Evolutionary conservation across 495 filamentous ascomycete species (phyloP), one percentile per base, ranked within the genome.

Genomic region (Penicillium longicatenatum): DNA sequence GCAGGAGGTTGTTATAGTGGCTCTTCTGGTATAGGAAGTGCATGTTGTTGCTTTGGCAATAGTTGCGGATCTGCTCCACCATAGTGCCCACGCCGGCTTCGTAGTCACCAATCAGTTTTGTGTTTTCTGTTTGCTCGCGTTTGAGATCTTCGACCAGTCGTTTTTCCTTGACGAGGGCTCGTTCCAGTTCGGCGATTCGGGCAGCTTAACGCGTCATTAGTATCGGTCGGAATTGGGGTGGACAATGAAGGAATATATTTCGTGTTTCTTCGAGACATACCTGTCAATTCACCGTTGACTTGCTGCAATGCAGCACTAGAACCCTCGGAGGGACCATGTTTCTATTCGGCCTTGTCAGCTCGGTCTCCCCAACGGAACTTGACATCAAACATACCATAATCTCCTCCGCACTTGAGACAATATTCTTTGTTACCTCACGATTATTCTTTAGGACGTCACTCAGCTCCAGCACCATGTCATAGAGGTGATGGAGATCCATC

Each of bases 401-500:
- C 47, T 85, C 82, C 55, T 84, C 81, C 6, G 85, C 83, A 57
- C 89, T 87, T 6, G 81, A 76, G 12, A 93, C 86, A 53, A 96
- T 88, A 41, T 84, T 84, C 58, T 86, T 84, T 8, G 90, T 88
- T 50, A 89, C 83, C 53, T 88, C 86, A 52, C 89, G 84, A 69
- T 94, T 96, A 42, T 88, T 84, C 63, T 86, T 86, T 19, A 93
- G 79, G 55, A 90, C 82, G 22, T 86, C 83, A 57, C 87, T 90
- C 61, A 96, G 75, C 68, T 93, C 88, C 55, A 92, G 80, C 17
- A 96, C 88, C 83, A 92, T 88, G 46, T 86, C 81, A 68, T 91
- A 92, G 43, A 96, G 83, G 69, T 90, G 87, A 66, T 92, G 90
- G 58, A 94, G 83, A 69, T 96, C 91, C 75, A 90, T 89, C 75